These are phyloP conservation scores for Metschnikowia sp. DNA, from an alignment of 805 yeast genomes.

Conservation along the genomic window DNA sequence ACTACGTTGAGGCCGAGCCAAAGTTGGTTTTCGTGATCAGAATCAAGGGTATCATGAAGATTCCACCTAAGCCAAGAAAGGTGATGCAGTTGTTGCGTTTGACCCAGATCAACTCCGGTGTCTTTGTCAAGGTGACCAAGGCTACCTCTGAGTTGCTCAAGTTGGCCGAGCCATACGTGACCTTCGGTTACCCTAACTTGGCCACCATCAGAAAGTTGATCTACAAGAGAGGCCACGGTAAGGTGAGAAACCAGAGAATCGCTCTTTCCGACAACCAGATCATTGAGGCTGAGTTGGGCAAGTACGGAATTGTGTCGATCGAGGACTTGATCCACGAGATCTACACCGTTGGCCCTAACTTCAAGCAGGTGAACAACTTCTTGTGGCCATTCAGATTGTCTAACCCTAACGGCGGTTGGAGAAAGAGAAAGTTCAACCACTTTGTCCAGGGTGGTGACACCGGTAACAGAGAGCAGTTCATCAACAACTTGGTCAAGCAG, in stretches of 20 bases:
- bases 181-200: constrained; percentile 96
- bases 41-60: constrained; percentile 99
- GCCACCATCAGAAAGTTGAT: constrained; percentile 88
- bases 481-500: constrained; percentile 90
- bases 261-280: constrained; percentile 83
- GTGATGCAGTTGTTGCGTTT: constrained; percentile 91
- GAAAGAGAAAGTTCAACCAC: constrained; percentile 96
- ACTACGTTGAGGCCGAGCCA: constrained; percentile 92
- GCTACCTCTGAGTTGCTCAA: constrained; percentile 90
- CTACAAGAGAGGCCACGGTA: constrained; percentile 98
- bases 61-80: constrained; percentile 99
- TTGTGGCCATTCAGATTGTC: constrained; percentile 97
- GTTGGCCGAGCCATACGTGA: constrained; percentile 94
- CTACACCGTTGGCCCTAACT: constrained; percentile 95
- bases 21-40: constrained; percentile 94
- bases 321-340: constrained; percentile 97
- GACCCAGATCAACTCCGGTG: constrained; percentile 92
- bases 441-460: constrained; percentile 97
- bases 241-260: constrained; percentile 93
- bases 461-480: constrained; percentile 97
- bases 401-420: constrained; percentile 98
- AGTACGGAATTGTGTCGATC: constrained; percentile 87
- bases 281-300: constrained; percentile 84
- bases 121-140: constrained; percentile 91
- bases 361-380: constrained; percentile 98